Conservation (phyloP, 78 protist species). For the Chrysochromulina tobinii region DNA sequence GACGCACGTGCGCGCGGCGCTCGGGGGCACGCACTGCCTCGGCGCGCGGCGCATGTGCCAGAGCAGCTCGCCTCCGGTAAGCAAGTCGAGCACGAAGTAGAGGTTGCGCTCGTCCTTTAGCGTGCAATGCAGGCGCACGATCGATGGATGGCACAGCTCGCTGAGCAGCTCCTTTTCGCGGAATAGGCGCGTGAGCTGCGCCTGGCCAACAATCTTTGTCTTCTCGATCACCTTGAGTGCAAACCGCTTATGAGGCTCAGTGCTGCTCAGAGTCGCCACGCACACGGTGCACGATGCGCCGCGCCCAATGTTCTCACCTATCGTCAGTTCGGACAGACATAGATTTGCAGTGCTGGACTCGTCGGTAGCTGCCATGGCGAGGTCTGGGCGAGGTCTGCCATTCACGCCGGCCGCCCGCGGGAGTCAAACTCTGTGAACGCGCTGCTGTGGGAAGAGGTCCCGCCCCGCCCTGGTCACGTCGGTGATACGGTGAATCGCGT, state of each 20-base stretch:
- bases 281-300: too few relatives aligned
- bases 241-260: background rate
- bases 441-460: too few relatives aligned
- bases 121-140: constrained; percentile 20
- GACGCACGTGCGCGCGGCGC: constrained; percentile 15
- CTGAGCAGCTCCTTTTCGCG: background rate
- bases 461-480: too few relatives aligned
- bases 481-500: too few relatives aligned
- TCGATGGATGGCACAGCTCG: background rate
- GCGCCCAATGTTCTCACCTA: too few relatives aligned
- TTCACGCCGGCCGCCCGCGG: too few relatives aligned
- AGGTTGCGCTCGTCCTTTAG: constrained; percentile 50
- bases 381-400: too few relatives aligned
- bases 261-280: too few relatives aligned
- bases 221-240: background rate
- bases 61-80: constrained; percentile 67
- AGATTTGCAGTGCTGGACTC: too few relatives aligned
- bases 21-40: background rate
- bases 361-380: too few relatives aligned
- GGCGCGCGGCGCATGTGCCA: constrained; percentile 9
- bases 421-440: too few relatives aligned
- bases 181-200: background rate
- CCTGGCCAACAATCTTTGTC: background rate
- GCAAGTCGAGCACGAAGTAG: constrained; percentile 57
- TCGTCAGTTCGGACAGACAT: too few relatives aligned